Evolutionary conservation across 768 basidiomycete genomes (phyloP).

Genomic region (Hygrocybe coccinea): DNA sequence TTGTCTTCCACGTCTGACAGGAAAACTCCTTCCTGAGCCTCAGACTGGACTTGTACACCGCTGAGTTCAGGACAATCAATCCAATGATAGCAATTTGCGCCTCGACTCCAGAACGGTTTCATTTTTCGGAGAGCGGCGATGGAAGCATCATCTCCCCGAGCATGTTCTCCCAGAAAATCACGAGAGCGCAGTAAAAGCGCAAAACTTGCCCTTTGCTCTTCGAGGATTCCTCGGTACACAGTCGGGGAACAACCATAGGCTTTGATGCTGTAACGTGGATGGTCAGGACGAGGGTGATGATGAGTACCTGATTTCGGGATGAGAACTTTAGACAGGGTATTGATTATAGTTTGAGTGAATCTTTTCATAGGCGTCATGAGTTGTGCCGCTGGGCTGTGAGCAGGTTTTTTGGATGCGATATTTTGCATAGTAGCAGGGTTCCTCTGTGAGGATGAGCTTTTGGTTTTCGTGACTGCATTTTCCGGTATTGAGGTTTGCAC

Average conservation of each 20-base stretch:
- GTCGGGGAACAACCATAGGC: background rate
- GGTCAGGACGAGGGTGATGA: background rate
- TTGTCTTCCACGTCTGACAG: too few species aligned
- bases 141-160: background rate
- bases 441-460: too few species aligned
- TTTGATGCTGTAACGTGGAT: background rate
- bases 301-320: background rate
- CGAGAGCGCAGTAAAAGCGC: background rate
- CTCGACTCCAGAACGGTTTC: constrained; percentile 1
- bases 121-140: background rate
- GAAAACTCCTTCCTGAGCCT: too few species aligned
- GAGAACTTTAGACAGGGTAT: background rate
- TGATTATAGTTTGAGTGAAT: background rate
- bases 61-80: too few species aligned
- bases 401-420: too few species aligned
- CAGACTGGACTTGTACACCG: too few species aligned
- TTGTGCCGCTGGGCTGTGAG: too few species aligned
- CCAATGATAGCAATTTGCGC: background rate
- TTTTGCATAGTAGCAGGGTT: too few species aligned
- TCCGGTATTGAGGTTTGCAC: too few species aligned
- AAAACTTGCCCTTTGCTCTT: background rate
- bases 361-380: too few species aligned
- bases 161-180: constrained; percentile 1
- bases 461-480: too few species aligned
- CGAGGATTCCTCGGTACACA: background rate